Base-by-base conservation (phyloP, 257 asterid genomes). In the Schizonepeta tenuifolia region DNA sequence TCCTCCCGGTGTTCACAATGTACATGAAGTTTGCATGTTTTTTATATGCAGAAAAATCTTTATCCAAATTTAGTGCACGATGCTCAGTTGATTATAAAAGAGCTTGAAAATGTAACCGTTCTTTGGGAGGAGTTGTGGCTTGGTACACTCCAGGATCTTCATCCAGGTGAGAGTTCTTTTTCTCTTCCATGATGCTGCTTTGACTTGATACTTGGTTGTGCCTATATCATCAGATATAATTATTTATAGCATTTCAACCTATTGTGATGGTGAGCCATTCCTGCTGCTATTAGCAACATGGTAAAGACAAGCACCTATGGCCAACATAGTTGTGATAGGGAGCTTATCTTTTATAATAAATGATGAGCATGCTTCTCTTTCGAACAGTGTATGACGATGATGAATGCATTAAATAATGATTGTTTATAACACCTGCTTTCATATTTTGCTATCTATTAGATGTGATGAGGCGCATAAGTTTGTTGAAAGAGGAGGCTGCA, bases 101-200 rank as follows among this genome's bases (percentile, higher is more conserved):
- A 92, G 83, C 98, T 95, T 77, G 97, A 90, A 80, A 88, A 87
- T 78, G 93, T 95, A 68, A 88, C 99, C 59, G 96, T 95, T 73
- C 98, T 95, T 72, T 95, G 99, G 99, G 99, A 92, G 85, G 99
- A 95, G 77, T 72, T 95, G 79, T 95, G 99, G 99, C 92, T 95
- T 72, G 96, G 96, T 78, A 95, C 99, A 21, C 97, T 95, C 80
- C 99, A 95, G 79, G 99, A 91, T 86, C 96, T 95, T 83, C 99
- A 95, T 82, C 95, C 93, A 80, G 99, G 98, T 87, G 71, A 72
- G 24, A 22, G 14, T 40, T 49, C 47, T 67, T 41, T 8, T 11
- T 24, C 36, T 24, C 53, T 24, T 36, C 21, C 6, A 28, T 66
- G 64, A 56, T 40, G 18, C 67, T 59, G 31, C 68, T 64, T 58